Percentiles rank a stretch among this genome's conserved stretches.
Evolutionary conservation across 257 asterid genomes (phyloP).

Genomic region (Solanum bulbocastanum): DNA sequence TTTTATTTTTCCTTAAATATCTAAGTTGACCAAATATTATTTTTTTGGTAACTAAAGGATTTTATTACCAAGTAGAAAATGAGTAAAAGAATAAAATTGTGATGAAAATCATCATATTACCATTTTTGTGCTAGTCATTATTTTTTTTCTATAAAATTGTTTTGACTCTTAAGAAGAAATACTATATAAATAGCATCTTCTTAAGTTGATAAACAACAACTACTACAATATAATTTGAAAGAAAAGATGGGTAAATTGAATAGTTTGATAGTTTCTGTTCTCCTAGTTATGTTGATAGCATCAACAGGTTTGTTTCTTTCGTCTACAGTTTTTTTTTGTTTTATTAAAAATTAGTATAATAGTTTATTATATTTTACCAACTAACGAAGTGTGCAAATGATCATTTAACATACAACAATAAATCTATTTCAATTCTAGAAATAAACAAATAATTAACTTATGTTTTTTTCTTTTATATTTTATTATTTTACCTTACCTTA

Average conservation of each 20-base stretch:
- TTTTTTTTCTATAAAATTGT: background rate
- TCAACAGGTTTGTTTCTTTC: background rate
- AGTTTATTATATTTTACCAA: background rate
- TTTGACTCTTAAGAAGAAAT: background rate
- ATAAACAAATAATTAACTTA: background rate
- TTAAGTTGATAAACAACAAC: background rate
- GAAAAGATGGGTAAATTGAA: background rate
- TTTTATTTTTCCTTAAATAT: background rate
- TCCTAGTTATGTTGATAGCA: background rate
- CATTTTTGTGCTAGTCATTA: too few species aligned
- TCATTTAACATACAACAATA: background rate
- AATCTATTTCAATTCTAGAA: background rate
- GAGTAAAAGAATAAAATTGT: background rate
- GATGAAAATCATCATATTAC: too few species aligned
- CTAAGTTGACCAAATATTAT: background rate
- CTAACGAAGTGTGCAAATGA: background rate
- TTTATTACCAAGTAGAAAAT: background rate
- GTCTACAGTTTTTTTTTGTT: background rate
- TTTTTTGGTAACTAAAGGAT: background rate
- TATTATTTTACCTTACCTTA: background rate
- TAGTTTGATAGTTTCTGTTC: background rate
- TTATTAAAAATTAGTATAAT: background rate
- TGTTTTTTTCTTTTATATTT: background rate
- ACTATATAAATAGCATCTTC: background rate
- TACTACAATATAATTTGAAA: background rate